A percentile compares a stretch with the other conserved stretches of the same genome.
Conservation (phyloP, 2,329 filamentous ascomycete species). For the Aspergillus phoenicis region DNA sequence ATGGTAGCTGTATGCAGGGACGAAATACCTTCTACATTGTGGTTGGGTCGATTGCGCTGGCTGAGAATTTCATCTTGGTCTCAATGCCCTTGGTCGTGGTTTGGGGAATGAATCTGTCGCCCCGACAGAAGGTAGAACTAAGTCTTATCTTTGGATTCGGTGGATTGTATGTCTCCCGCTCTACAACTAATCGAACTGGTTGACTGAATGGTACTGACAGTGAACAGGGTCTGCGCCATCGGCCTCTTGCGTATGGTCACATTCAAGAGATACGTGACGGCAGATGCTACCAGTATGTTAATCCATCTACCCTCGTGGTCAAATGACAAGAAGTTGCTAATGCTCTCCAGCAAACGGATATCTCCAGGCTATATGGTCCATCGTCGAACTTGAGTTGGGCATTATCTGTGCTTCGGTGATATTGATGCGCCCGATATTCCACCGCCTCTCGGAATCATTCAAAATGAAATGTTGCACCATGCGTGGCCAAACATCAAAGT, state of each 20-base stretch:
- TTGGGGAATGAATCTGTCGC: conserved; percentile 6
- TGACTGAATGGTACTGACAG: neutral
- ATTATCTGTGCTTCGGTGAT: conserved; percentile 8
- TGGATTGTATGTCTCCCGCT: conserved; percentile 3
- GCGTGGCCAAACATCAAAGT: neutral
- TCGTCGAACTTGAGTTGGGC: conserved; percentile 7
- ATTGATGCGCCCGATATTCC: conserved; percentile 6
- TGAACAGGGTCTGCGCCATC: conserved; percentile 9
- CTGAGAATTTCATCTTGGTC: conserved; percentile 10
- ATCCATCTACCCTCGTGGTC: neutral
- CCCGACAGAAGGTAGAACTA: conserved; percentile 4
- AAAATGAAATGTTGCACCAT: neutral
- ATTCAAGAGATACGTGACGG: neutral
- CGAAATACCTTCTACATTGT: conserved; percentile 1
- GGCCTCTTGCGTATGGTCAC: conserved; percentile 10
- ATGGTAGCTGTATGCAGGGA: conserved; percentile 2
- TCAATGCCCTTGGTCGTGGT: conserved; percentile 8
- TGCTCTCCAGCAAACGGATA: neutral
- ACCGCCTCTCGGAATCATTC: neutral
- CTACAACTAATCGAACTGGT: neutral
- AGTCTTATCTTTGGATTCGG: conserved; percentile 9
- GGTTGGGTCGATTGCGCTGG: conserved; percentile 5
- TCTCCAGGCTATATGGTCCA: conserved; percentile 2
- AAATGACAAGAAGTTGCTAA: neutral
- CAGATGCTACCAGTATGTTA: conserved; percentile 4